phyloP scores from a whole-genome alignment of 768 basidiomycete genomes.

The Hygrocybe punicea region DNA sequence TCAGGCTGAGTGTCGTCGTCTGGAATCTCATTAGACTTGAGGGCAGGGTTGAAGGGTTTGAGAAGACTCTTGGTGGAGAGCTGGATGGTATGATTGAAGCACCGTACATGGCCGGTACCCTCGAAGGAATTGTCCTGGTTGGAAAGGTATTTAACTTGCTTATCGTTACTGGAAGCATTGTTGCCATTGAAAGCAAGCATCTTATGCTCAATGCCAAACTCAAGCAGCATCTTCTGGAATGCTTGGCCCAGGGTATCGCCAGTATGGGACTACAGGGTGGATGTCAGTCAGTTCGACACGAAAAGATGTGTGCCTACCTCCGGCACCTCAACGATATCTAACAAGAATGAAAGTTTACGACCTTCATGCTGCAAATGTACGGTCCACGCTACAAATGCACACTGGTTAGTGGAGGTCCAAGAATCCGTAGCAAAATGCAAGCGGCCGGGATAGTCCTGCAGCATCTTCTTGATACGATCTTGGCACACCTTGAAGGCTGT shows the following conservation, averaged over 20 bases:
- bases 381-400: slow-evolving; percentile 27
- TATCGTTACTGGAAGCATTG: slow-evolving; percentile 37
- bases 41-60: slow-evolving; percentile 23
- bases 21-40: too few relatives aligned
- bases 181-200: slow-evolving; percentile 35
- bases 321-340: slow-evolving; percentile 40
- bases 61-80: slow-evolving; percentile 35
- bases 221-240: slow-evolving; percentile 31
- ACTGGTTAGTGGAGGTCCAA: slow-evolving; percentile 10
- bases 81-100: slow-evolving; percentile 41
- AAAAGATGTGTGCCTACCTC: not conserved
- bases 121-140: slow-evolving; percentile 22
- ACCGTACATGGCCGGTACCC: slow-evolving; percentile 22
- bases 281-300: not conserved
- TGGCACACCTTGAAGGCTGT: slow-evolving; percentile 6
- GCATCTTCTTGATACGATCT: slow-evolving; percentile 22
- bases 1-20: too few relatives aligned
- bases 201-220: slow-evolving; percentile 35
- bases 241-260: not conserved
- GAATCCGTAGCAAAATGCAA: slow-evolving; percentile 18
- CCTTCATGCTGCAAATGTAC: too few relatives aligned
- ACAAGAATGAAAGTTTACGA: slow-evolving; percentile 17
- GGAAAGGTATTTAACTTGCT: slow-evolving; percentile 28
- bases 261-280: slow-evolving; percentile 8
- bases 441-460: slow-evolving; percentile 25